Percentiles rank a stretch among this genome's conserved stretches.
Conservation (phyloP, 2,329 filamentous ascomycete genomes). For the Ceratocystis cubensis region DNA sequence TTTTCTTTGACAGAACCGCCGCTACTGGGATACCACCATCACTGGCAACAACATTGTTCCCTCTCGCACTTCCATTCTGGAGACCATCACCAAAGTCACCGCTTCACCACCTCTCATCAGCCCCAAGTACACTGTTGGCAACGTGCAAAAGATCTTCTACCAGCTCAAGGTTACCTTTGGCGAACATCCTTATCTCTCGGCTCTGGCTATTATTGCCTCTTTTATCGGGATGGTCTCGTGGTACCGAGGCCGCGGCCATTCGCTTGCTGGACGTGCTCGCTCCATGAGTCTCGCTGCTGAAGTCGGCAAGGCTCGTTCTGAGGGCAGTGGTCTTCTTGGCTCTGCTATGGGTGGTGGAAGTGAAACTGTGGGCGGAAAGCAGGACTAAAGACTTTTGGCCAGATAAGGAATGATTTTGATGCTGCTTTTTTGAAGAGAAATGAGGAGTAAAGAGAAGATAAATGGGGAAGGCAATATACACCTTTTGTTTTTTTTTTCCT, state of each 20-base stretch:
- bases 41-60: constrained; percentile 84
- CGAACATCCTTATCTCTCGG: constrained; percentile 47
- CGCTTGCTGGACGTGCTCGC: constrained; percentile 15
- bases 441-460: neutral
- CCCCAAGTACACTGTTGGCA: constrained; percentile 64
- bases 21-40: constrained; percentile 87
- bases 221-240: constrained; percentile 27
- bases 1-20: constrained; percentile 52
- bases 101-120: constrained; percentile 57
- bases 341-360: neutral
- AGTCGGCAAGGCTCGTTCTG: constrained; percentile 17
- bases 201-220: constrained; percentile 37
- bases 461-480: neutral
- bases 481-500: neutral
- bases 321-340: constrained; percentile 8
- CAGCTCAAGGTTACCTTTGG: constrained; percentile 46
- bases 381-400: constrained; percentile 14
- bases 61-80: constrained; percentile 78
- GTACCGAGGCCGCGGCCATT: constrained; percentile 40
- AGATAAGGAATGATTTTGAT: neutral
- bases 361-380: constrained; percentile 15
- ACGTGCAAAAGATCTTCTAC: constrained; percentile 59
- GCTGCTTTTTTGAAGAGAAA: neutral
- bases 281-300: constrained; percentile 18
- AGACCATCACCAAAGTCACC: constrained; percentile 64